Evolutionary conservation across 495 filamentous ascomycete genomes (phyloP).

Genomic region (Aspergillus coremiiformis): DNA sequence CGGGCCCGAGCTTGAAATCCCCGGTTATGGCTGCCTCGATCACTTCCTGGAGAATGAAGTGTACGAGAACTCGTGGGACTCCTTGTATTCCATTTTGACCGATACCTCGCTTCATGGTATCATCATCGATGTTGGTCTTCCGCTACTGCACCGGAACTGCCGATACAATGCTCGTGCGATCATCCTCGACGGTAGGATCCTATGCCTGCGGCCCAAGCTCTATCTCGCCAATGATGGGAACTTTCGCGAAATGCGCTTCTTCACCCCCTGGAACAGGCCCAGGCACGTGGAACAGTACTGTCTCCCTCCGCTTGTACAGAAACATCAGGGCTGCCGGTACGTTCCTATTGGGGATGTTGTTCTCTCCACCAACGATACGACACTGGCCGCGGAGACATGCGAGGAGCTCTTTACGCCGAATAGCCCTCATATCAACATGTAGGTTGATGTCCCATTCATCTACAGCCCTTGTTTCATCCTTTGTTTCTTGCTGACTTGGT

Average conservation of each 20-base stretch:
- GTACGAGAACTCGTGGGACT: conserved; percentile 67
- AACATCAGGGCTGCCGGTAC: conserved; percentile 52
- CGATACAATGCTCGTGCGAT: conserved; percentile 62
- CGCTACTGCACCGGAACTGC: conserved; percentile 54
- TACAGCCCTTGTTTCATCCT: no score
- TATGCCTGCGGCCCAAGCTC: conserved; percentile 77
- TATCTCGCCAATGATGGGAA: conserved; percentile 65
- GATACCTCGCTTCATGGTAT: conserved; percentile 65
- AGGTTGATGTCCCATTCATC: no score
- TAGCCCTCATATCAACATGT: conserved; percentile 33
- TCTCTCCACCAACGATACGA: conserved; percentile 64
- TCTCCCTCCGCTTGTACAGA: conserved; percentile 56
- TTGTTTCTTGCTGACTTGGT: no score
- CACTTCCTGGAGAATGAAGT: conserved; percentile 50
- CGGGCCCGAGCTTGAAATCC: conserved; percentile 67
- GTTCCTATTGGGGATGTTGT: conserved; percentile 74
- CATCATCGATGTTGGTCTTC: conserved; percentile 70
- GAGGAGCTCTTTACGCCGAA: conserved; percentile 73
- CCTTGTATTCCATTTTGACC: conserved; percentile 55
- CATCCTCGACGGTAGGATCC: conserved; percentile 51
- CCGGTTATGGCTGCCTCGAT: conserved; percentile 65
- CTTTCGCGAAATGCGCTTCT: conserved; percentile 46
- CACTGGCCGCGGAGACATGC: conserved; percentile 66
- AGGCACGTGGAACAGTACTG: conserved; percentile 63
- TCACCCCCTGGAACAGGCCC: conserved; percentile 56